These are phyloP conservation scores for Penicillium bialowiezense DNA, from an alignment of 495 filamentous ascomycete species.

Conservation along the genomic window DNA sequence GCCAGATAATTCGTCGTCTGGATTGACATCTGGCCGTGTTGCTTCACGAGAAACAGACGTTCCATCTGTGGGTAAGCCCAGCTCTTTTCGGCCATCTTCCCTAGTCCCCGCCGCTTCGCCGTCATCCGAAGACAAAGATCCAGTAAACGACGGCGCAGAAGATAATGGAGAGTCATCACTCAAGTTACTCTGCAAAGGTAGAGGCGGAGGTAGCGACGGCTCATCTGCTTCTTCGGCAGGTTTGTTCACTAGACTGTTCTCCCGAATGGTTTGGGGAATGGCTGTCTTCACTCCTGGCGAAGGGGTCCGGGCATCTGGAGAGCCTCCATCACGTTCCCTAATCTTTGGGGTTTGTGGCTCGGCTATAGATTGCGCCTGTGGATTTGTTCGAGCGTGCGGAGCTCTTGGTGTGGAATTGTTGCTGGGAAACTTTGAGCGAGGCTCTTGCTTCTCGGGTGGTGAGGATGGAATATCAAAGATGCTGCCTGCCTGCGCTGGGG, in stretches of 20 bases:
- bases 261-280: conserved; percentile 13
- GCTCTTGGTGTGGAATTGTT: conserved; percentile 11
- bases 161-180: conserved; percentile 42
- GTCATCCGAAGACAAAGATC: conserved; percentile 10
- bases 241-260: background rate
- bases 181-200: conserved; percentile 1
- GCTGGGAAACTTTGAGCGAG: too few species aligned
- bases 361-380: background rate
- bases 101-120: background rate
- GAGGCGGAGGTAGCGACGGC: background rate
- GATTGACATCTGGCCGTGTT: conserved; percentile 2
- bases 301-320: conserved; percentile 16
- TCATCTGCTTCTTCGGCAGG: background rate
- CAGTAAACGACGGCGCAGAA: conserved; percentile 35
- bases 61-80: background rate
- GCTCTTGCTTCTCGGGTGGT: too few species aligned
- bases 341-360: background rate
- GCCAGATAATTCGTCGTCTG: conserved; percentile 19
- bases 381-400: background rate
- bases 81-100: background rate
- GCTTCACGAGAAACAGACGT: background rate
- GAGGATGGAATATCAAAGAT: too few species aligned
- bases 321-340: background rate
- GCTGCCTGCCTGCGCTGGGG: too few species aligned
- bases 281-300: conserved; percentile 34